phyloP scores from a whole-genome alignment of 805 yeast genomes.

The Kodamaea fukazawae region DNA sequence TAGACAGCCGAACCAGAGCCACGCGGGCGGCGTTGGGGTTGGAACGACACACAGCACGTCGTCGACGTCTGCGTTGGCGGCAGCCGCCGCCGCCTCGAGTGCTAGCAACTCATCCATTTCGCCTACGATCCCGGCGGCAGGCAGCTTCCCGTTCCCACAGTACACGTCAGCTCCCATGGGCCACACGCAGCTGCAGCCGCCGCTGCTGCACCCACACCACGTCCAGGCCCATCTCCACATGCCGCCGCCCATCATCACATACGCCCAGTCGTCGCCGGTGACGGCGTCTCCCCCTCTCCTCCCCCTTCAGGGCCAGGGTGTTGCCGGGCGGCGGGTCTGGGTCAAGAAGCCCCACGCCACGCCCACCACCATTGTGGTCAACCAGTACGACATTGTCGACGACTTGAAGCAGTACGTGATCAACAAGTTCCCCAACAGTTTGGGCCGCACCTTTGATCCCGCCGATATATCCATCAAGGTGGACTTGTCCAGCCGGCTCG shows the following conservation, averaged over 20 bases:
- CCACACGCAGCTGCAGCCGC: not conserved
- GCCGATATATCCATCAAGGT: slow-evolving; percentile 55
- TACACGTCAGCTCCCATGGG: not conserved
- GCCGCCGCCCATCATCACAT: not conserved
- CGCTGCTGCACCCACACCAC: slow-evolving; percentile 1
- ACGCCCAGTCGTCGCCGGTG: not conserved
- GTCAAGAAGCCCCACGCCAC: slow-evolving; percentile 47
- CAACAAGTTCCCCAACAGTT: slow-evolving; percentile 63
- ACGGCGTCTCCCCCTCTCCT: not conserved
- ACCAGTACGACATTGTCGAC: slow-evolving; percentile 67
- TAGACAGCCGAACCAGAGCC: too few relatives aligned
- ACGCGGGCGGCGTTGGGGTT: too few relatives aligned
- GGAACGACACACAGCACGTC: not conserved
- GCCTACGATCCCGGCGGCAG: not conserved
- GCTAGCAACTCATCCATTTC: slow-evolving; percentile 2
- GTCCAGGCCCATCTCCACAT: not conserved
- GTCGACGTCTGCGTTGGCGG: slow-evolving; percentile 5
- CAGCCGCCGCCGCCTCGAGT: slow-evolving; percentile 3
- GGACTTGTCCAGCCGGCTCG: slow-evolving; percentile 15
- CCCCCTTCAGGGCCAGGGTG: not conserved
- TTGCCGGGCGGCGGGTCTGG: slow-evolving; percentile 46
- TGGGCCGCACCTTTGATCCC: slow-evolving; percentile 62
- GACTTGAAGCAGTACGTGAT: slow-evolving; percentile 70
- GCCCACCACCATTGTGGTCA: slow-evolving; percentile 69
- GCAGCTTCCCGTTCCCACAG: not conserved